Evolutionary conservation across 192 early-diverging fungal species (phyloP), one percentile per base, ranked within the genome.

Genomic region (Coemansia sp.): DNA sequence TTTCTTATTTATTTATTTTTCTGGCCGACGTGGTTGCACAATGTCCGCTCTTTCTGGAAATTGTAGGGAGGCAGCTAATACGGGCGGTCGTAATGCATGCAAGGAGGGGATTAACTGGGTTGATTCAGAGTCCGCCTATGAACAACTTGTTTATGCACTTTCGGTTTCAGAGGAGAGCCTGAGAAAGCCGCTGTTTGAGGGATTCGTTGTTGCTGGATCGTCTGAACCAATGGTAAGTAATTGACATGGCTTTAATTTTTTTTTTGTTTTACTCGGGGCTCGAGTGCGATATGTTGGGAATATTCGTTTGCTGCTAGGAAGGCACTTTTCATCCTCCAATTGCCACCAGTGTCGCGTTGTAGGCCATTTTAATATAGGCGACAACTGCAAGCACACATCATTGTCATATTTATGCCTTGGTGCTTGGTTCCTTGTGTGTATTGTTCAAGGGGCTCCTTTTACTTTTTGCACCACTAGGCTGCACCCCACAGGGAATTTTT

Each of bases 171-270:
- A 74, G 36, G 55, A 77, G 42, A 61, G 45, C 6, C 59, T 78
- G 51, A 50, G 80, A 13, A 70, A 48, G 59, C 59, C 64, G 9
- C 61, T 83, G 62, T 78, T 83, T 75, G 80, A 83, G 22, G 80
- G 80, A 20, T 56, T 83, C 22, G 80, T 83, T 17, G 60, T 66
- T 46, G 65, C 80, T n/a, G 80, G 80, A 51, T 75, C 80, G 55
- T 51, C 72, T 13, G 76, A 78, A 65, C 80, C 80, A 64, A 63
- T 78, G 69, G 80, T 83, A 83, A 75, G 80, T 7, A 34, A 50
- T 5, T 5, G 3, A 39, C 53, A 2, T 19, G 12, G 32, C 36
- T 15, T 19, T 38, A 38, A 9, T 38, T 53, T 67, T 20, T 31
- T 22, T 11, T 27, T 27, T 27, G 27, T 27, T 22, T 11, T 20